A percentile compares a stretch with the other conserved stretches of the same genome.
phyloP scores from a whole-genome alignment of 176 grass and related monocot species.

The Oryza australiensis region DNA sequence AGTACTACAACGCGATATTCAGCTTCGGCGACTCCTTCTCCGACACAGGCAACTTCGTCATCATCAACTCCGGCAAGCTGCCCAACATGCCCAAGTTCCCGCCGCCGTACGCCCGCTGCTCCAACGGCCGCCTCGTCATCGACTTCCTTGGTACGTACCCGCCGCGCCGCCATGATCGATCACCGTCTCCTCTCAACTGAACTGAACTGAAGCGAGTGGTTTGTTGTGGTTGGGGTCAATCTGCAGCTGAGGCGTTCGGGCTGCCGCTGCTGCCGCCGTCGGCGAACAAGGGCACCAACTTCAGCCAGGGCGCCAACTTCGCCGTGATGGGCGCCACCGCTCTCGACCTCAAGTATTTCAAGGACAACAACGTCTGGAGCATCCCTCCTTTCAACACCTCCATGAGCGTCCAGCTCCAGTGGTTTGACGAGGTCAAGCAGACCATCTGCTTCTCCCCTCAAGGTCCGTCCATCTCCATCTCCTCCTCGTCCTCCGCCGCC shows the following conservation, averaged over 20 bases:
- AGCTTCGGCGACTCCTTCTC: constrained; percentile 92
- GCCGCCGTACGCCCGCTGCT: constrained; percentile 75
- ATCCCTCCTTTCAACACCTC: constrained; percentile 67
- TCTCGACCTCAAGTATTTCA: constrained; percentile 70
- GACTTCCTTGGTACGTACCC: constrained; percentile 72
- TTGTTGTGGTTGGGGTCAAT: not conserved
- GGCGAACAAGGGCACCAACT: constrained; percentile 60
- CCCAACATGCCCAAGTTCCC: constrained; percentile 68
- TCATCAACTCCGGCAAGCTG: constrained; percentile 67
- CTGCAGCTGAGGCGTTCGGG: constrained; percentile 64
- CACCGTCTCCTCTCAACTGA: no score
- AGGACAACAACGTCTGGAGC: constrained; percentile 59
- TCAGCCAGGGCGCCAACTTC: constrained; percentile 85
- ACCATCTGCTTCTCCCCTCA: constrained; percentile 49
- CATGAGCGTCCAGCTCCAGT: constrained; percentile 64
- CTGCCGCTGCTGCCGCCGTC: constrained; percentile 65
- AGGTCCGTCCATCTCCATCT: constrained; percentile 11
- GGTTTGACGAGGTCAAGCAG: constrained; percentile 69
- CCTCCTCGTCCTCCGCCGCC: no score
- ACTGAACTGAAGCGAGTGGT: no score
- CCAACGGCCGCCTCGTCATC: constrained; percentile 76
- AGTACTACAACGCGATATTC: constrained; percentile 79
- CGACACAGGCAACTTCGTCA: constrained; percentile 83
- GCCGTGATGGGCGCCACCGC: constrained; percentile 76
- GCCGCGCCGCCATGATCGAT: not conserved